Conservation (phyloP, 441 rosid genomes). For the Theobroma grandiflorum region DNA sequence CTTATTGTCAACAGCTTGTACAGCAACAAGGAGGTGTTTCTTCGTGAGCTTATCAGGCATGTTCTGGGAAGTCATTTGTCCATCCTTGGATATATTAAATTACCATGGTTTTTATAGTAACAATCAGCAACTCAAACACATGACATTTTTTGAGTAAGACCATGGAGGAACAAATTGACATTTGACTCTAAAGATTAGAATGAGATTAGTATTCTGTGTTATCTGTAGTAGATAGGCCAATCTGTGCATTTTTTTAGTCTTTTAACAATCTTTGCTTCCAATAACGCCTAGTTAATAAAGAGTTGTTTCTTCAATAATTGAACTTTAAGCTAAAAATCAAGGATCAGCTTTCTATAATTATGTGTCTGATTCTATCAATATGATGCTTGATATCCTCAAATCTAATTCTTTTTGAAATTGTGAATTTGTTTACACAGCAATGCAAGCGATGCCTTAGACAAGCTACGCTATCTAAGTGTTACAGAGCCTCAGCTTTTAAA, state of each 20-base stretch:
- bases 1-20: slow-evolving; percentile 93
- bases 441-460: slow-evolving; percentile 98
- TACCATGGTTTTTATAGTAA: background rate
- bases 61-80: background rate
- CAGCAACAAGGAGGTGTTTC: slow-evolving; percentile 97
- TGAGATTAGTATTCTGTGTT: background rate
- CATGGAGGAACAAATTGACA: background rate
- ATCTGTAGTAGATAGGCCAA: background rate
- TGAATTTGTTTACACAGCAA: slow-evolving; percentile 55
- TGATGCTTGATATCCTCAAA: background rate
- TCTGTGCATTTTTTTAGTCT: background rate
- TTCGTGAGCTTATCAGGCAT: slow-evolving; percentile 91
- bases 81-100: background rate
- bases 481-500: slow-evolving; percentile 76
- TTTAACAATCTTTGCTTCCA: background rate
- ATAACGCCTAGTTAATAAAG: background rate
- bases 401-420: background rate
- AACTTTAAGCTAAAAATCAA: background rate
- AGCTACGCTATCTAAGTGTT: slow-evolving; percentile 85
- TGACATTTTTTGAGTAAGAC: no score
- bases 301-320: background rate
- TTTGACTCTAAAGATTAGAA: background rate
- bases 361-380: background rate
- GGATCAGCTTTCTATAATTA: background rate
- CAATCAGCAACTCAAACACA: background rate